phyloP scores from a whole-genome alignment of 1,284 basidiomycete species.

The Phlebopus sp. region DNA sequence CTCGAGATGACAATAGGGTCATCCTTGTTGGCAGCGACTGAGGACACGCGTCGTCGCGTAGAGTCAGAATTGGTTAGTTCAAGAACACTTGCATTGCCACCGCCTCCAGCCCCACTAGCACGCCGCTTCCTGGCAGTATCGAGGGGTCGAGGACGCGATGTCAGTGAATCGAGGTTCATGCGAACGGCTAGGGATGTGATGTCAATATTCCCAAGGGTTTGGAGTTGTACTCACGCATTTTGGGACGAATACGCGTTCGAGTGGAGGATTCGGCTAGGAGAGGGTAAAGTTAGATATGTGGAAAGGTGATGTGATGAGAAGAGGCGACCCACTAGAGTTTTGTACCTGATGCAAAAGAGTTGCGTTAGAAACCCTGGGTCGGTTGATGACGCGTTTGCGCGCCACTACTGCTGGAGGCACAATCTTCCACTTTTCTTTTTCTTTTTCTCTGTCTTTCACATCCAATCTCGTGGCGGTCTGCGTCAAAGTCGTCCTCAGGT shows the following conservation, averaged over 20 bases:
- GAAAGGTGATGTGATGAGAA: background rate
- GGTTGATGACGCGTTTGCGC: constrained; percentile 20
- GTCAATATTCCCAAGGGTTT: background rate
- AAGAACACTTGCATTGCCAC: background rate
- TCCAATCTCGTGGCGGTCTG: constrained; percentile 13
- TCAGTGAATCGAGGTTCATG: constrained; percentile 10
- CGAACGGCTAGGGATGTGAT: constrained; percentile 15
- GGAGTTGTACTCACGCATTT: constrained; percentile 12
- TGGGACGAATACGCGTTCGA: constrained; percentile 17
- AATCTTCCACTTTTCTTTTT: background rate
- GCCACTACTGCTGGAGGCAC: constrained; percentile 9
- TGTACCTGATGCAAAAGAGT: constrained; percentile 20
- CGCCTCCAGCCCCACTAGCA: background rate
- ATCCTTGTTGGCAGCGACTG: background rate
- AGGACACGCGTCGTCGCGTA: background rate
- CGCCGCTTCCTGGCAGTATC: constrained; percentile 10
- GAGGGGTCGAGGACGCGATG: constrained; percentile 14
- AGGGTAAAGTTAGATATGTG: background rate
- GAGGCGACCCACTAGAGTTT: constrained; percentile 14
- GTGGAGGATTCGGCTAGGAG: constrained; percentile 11
- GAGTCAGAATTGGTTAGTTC: constrained; percentile 23
- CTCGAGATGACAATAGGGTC: constrained; percentile 27
- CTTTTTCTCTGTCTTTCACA: constrained; percentile 4
- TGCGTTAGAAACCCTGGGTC: constrained; percentile 10
- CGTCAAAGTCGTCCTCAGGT: constrained; percentile 12